These are phyloP conservation scores for Aschersonia sp. DNA, from an alignment of 2,329 filamentous ascomycete species.

Conservation along the genomic window DNA sequence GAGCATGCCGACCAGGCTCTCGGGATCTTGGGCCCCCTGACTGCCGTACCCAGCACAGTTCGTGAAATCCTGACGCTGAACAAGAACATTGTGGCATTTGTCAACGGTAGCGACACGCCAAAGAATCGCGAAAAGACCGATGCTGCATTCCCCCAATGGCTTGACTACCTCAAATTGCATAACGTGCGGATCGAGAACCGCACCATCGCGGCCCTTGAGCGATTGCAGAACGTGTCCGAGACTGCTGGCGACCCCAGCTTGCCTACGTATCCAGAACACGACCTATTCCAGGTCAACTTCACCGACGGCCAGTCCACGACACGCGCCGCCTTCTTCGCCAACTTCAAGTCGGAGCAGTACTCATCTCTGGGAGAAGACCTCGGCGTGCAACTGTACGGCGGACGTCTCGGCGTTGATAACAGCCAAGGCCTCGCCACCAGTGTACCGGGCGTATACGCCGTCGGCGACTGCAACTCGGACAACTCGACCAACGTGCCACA, in stretches of 20 bases:
- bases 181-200: conserved; percentile 41
- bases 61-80: conserved; percentile 41
- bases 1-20: conserved; percentile 45
- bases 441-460: conserved; percentile 37
- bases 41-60: conserved; percentile 27
- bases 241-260: conserved; percentile 23
- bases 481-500: conserved; percentile 47
- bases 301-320: conserved; percentile 26
- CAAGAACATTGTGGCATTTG: conserved; percentile 39
- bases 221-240: conserved; percentile 25
- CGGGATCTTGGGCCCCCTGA: conserved; percentile 33
- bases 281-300: conserved; percentile 42
- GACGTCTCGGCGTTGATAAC: conserved; percentile 26
- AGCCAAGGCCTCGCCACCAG: conserved; percentile 34
- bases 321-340: conserved; percentile 37
- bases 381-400: conserved; percentile 29
- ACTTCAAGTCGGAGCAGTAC: conserved; percentile 30
- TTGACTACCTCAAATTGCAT: conserved; percentile 31
- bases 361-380: conserved; percentile 31
- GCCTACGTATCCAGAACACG: conserved; percentile 31
- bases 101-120: conserved; percentile 42
- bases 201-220: conserved; percentile 31
- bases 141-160: conserved; percentile 28
- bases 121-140: conserved; percentile 23
- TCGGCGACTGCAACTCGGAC: conserved; percentile 47